Evolutionary conservation across 208 protist genomes (phyloP).

Genomic region (Leishmania tarentolae): DNA sequence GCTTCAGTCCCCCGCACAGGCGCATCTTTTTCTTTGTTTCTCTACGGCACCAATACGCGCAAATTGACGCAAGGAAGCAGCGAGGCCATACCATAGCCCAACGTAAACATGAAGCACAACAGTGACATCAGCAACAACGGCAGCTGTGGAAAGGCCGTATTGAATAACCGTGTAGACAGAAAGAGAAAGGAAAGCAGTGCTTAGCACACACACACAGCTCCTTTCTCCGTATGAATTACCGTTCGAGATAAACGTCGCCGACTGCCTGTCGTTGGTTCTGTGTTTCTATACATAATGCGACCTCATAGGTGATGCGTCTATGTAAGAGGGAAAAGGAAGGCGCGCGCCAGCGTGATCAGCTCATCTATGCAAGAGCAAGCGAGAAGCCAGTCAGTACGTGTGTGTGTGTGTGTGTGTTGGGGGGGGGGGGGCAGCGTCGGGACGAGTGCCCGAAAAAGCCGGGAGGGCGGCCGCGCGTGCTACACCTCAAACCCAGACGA

Average conservation of each 20-base stretch:
- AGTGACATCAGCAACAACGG: background rate
- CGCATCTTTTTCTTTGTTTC: background rate
- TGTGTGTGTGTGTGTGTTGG: too few species aligned
- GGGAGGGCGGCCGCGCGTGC: background rate
- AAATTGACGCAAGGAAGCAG: background rate
- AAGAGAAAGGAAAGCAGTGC: background rate
- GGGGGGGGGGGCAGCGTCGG: background rate
- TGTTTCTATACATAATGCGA: background rate
- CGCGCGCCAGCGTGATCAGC: background rate
- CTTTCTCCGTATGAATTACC: background rate
- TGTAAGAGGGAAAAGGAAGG: constrained; percentile 5
- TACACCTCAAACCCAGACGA: constrained; percentile 70
- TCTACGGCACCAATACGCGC: background rate
- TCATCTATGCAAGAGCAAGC: background rate
- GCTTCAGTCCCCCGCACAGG: background rate
- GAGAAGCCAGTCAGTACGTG: background rate
- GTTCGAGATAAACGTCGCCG: background rate
- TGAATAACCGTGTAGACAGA: background rate
- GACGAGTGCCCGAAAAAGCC: background rate
- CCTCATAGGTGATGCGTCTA: background rate
- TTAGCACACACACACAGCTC: background rate
- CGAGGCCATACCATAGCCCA: background rate
- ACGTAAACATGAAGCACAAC: background rate
- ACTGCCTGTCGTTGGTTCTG: background rate
- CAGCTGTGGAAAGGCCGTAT: background rate